Base-by-base conservation (phyloP, 345 rosid genomes). In the Eucalyptus polyanthemos region DNA sequence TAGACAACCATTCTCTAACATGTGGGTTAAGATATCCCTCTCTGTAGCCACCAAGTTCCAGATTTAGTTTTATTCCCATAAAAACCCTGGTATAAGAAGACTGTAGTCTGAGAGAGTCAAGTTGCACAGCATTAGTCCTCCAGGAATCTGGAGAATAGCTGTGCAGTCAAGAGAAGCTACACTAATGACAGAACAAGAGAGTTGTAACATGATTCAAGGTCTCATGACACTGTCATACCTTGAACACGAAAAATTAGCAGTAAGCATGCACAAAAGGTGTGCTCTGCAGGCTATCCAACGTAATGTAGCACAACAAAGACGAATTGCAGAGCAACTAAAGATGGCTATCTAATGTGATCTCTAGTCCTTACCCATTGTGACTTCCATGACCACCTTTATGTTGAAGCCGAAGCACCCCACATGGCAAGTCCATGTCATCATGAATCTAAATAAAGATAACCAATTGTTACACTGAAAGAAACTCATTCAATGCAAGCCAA, bases 321-420 rank as follows among this genome's bases (percentile, higher is more conserved):
- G 2, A 6, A 76, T 22, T 21, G 27, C 1, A 76, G 16, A 72
- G 83, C 83, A 76, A 76, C 83, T 76, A 76, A 40, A 76, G 47
- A 76, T 76, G 29, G 11, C 89, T 27, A 87, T 6, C 69, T 51
- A 53, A 6, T 53, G 65, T 22, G 11, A 29, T 86, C 56, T 86
- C 50, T 19, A 25, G 89, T 87, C 29, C 95, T 90, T 92, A 96
- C 99, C 98, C 99, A 80, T 94, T 97, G 89, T 97, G 99, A 88
- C 96, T 89, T 87, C 95, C 97, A 91, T 96, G 99, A 85, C 99
- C 99, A 89, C 99, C 96, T 91, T 94, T 95, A n/a, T 90, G 90
- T 89, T 95, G 96, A 93, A 97, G 96, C 88, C 98, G 98, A 90
- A 97, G 99, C 88, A 97, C 99, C 90, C 99, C 98, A 89, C 97